Conservation (phyloP, 2,329 filamentous ascomycete genomes). For the Colletotrichum navitas region DNA sequence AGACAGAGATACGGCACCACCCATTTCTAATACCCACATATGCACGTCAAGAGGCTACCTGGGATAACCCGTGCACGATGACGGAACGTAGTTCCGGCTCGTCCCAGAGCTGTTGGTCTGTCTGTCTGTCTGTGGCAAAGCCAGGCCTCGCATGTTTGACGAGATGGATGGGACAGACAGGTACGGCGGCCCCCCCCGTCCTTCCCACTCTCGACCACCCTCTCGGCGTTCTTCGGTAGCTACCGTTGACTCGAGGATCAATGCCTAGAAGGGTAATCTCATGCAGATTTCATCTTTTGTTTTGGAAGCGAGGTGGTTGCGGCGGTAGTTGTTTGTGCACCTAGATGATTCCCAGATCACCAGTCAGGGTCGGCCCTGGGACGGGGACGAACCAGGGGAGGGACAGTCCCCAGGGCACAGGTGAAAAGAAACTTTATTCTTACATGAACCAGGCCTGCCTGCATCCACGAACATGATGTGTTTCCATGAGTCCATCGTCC, state of each 20-base stretch:
- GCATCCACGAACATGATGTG: conserved; percentile 19
- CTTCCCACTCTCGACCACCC: neutral
- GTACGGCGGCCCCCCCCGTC: neutral
- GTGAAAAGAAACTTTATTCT: conserved; percentile 1
- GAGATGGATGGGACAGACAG: conserved; percentile 26
- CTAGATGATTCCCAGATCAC: conserved; percentile 12
- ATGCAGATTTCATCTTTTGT: conserved; percentile 34
- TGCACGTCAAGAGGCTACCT: conserved; percentile 27
- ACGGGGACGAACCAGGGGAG: neutral
- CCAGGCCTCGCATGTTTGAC: conserved; percentile 25
- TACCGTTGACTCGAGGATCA: conserved; percentile 17
- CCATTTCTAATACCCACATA: conserved; percentile 30
- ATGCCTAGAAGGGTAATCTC: conserved; percentile 22
- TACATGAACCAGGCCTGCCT: neutral
- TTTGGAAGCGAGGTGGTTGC: neutral
- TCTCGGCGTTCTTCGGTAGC: neutral
- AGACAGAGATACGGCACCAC: neutral
- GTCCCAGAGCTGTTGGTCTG: conserved; percentile 19
- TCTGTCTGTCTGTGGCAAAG: conserved; percentile 16
- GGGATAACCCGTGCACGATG: conserved; percentile 36
- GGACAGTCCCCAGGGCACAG: conserved; percentile 17
- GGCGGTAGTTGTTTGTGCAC: neutral
- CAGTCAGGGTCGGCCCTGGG: conserved; percentile 7
- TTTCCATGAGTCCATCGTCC: conserved; percentile 14
- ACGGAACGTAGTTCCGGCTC: conserved; percentile 3